Evolutionary conservation across 805 yeast genomes (phyloP), one percentile per base, ranked within the genome.

Genomic region (Barnettozyma californica): DNA sequence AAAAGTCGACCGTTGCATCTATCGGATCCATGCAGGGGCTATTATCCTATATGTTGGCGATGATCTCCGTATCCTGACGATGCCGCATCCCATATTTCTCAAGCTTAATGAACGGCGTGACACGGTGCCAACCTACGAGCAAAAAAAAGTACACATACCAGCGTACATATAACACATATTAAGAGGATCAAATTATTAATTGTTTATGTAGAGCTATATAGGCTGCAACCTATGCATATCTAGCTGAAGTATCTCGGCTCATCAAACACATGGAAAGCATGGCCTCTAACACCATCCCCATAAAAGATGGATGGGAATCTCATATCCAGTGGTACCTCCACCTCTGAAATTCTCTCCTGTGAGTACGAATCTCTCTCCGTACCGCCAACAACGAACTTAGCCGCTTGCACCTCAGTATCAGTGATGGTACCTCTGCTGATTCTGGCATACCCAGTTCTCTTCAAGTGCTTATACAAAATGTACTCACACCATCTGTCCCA

Each of bases 401-500:
- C 99, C 19, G 88, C 85, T 72, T 94, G 99, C 46, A 94, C 78
- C 67, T 94, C 99, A 2, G 99, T 94, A 64, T 94, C 99, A 0
- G 99, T 94, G 56, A 94, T 91, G 1, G 96, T 83, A 9, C 94
- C 88, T 62, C 99, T 80, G 41, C 95, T 83, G 38, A 94, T 84
- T 65, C 99, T 81, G 0, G 98, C 98, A 65, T 94, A 94, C 4
- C 95, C 98, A 1, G 85, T 81, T 67, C 96, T 84, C 64, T 81
- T 84, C 67, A 94, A 70, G 51, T 85, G 83, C 65, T 91, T 86
- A 78, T 85, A 94, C 55, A 94, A 70, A 53, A 94, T 89, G 68
- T 94, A 94, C 70, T 94, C 96, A 69, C 99, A 94, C 99, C 99
- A 94, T 70, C 99, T 81, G 63, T 94, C 99, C 83, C 91, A 87